Conservation (phyloP, 148 eudicot genomes). For the Amaranthus palmeri region DNA sequence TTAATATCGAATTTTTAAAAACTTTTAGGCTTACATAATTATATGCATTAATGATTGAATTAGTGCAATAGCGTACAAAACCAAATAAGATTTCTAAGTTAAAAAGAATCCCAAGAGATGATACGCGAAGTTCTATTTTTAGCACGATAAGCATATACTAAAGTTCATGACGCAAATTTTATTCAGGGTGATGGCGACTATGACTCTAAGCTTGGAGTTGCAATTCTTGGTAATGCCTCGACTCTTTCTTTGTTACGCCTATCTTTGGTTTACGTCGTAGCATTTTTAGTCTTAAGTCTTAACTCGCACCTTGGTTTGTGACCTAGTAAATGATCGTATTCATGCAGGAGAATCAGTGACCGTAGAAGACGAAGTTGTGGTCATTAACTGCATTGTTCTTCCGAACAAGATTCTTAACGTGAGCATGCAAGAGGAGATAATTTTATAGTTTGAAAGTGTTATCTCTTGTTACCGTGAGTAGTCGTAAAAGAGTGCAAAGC, state of each 20-base stretch:
- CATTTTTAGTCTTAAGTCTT: not conserved
- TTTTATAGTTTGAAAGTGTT: constrained; percentile 31
- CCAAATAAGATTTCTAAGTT: too few relatives aligned
- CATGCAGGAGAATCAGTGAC: constrained; percentile 73
- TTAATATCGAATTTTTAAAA: too few relatives aligned
- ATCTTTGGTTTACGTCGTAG: not conserved
- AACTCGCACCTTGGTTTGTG: not conserved
- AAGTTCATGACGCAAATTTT: not conserved
- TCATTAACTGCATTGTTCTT: constrained; percentile 69
- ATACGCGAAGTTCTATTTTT: too few relatives aligned
- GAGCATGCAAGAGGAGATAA: constrained; percentile 80
- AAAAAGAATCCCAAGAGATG: too few relatives aligned
- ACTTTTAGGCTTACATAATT: too few relatives aligned
- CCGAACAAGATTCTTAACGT: constrained; percentile 68
- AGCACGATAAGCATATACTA: too few relatives aligned
- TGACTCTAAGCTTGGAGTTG: constrained; percentile 70
- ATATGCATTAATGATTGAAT: too few relatives aligned
- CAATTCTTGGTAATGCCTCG: constrained; percentile 58
- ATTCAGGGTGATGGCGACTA: constrained; percentile 78
- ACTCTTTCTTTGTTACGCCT: not conserved
- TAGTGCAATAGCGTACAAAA: too few relatives aligned
- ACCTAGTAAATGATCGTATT: not conserved
- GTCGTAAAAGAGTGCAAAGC: not conserved
- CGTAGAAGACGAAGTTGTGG: constrained; percentile 84
- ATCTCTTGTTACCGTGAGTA: not conserved